Percentiles rank a stretch among this genome's conserved stretches.
phyloP scores from a whole-genome alignment of 805 yeast species.

The Sungouiozyma intestinalis region DNA sequence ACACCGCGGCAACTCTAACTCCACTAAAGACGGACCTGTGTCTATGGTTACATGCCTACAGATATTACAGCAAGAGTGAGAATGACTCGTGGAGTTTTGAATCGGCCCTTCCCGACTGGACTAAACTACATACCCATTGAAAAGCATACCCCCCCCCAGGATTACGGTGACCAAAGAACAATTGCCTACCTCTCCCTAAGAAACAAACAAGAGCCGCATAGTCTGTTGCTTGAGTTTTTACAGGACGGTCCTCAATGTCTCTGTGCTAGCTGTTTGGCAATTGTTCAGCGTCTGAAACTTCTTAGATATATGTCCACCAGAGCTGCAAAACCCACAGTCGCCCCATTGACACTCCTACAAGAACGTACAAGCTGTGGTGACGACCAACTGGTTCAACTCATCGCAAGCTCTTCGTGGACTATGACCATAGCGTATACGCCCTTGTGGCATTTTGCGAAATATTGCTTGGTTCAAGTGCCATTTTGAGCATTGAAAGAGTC shows the following conservation, averaged over 20 bases:
- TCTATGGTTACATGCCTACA: constrained; percentile 84
- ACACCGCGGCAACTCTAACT: background rate
- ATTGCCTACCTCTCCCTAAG: too few species aligned
- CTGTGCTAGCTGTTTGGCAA: too few species aligned
- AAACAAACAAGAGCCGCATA: too few species aligned
- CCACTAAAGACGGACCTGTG: constrained; percentile 45
- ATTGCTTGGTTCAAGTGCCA: too few species aligned
- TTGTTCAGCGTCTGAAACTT: too few species aligned
- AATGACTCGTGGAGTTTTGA: constrained; percentile 54
- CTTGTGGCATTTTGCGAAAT: too few species aligned
- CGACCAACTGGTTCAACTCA: background rate
- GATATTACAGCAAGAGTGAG: constrained; percentile 48
- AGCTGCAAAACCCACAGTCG: background rate
- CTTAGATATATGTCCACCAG: too few species aligned
- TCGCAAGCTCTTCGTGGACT: background rate
- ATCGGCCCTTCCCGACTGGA: constrained; percentile 80
- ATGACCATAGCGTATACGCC: background rate
- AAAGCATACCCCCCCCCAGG: background rate
- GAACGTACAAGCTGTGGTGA: background rate
- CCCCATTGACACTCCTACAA: background rate
- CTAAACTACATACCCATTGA: constrained; percentile 30
- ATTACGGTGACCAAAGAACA: background rate
- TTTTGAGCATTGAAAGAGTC: too few species aligned
- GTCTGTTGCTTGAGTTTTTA: too few species aligned
- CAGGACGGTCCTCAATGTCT: too few species aligned